Conservation (phyloP, 164 flowering plant species). For the Umbellularia californica region DNA sequence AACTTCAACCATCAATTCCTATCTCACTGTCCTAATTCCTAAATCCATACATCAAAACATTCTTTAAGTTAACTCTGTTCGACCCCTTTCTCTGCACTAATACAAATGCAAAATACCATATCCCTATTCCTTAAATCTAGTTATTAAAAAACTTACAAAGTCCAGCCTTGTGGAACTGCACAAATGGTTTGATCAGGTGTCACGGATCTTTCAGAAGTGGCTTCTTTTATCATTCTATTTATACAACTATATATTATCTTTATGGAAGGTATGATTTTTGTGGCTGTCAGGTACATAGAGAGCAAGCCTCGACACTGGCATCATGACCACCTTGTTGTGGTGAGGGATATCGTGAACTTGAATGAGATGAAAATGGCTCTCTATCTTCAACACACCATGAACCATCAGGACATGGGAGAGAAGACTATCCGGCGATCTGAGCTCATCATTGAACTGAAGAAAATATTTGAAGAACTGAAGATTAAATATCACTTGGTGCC, state of each 20-base stretch:
- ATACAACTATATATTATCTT: background rate
- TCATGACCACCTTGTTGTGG: conserved; percentile 44
- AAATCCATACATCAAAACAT: too few relatives aligned
- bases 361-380: conserved; percentile 79
- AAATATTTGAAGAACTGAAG: conserved; percentile 60
- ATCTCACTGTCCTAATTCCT: too few relatives aligned
- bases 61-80: too few relatives aligned
- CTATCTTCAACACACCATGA: conserved; percentile 66
- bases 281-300: conserved; percentile 56
- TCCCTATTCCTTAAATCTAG: background rate
- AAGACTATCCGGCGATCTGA: conserved; percentile 58
- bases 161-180: background rate
- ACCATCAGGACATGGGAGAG: conserved; percentile 65
- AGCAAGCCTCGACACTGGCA: conserved; percentile 77
- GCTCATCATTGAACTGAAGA: conserved; percentile 60
- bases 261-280: background rate
- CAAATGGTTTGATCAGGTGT: background rate
- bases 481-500: conserved; percentile 71
- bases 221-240: background rate
- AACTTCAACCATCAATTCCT: too few relatives aligned
- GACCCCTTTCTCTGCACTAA: too few relatives aligned
- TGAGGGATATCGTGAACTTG: conserved; percentile 67
- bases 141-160: background rate
- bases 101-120: too few relatives aligned
- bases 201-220: background rate